phyloP scores from a whole-genome alignment of 306 rosid genomes.

The Cicer bijugum region DNA sequence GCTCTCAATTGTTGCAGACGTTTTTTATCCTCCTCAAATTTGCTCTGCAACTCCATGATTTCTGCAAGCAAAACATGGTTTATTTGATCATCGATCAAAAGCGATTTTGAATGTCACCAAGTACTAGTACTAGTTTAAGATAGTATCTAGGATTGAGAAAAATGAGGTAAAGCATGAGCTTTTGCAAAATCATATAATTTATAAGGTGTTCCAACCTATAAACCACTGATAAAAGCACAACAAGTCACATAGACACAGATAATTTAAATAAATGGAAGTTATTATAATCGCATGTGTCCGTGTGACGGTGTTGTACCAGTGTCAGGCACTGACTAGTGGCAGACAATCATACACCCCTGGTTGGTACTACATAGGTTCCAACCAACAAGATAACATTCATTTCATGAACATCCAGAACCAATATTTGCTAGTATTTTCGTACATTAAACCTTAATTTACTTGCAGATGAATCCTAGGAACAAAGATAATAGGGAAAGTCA shows the following conservation, averaged over 20 bases:
- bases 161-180: background rate
- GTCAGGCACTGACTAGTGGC: too few species aligned
- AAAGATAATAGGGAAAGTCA: background rate
- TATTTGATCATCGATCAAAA: conserved; percentile 7
- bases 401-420: conserved; percentile 14
- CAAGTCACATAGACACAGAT: too few species aligned
- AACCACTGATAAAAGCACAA: too few species aligned
- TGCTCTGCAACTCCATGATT: conserved; percentile 79
- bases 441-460: conserved; percentile 15
- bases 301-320: too few species aligned
- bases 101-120: background rate
- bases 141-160: background rate
- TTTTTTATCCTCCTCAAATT: conserved; percentile 83
- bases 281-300: too few species aligned
- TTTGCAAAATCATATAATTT: background rate
- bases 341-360: too few species aligned
- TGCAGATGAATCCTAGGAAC: background rate
- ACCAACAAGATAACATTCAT: conserved; percentile 17
- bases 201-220: background rate
- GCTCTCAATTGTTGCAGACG: conserved; percentile 84
- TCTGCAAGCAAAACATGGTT: conserved; percentile 61
- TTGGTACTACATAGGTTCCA: background rate
- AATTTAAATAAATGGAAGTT: too few species aligned
- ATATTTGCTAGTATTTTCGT: background rate
- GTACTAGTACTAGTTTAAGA: background rate